These are phyloP conservation scores for Candida nitratophila DNA, from an alignment of 805 yeast species.

Conservation along the genomic window DNA sequence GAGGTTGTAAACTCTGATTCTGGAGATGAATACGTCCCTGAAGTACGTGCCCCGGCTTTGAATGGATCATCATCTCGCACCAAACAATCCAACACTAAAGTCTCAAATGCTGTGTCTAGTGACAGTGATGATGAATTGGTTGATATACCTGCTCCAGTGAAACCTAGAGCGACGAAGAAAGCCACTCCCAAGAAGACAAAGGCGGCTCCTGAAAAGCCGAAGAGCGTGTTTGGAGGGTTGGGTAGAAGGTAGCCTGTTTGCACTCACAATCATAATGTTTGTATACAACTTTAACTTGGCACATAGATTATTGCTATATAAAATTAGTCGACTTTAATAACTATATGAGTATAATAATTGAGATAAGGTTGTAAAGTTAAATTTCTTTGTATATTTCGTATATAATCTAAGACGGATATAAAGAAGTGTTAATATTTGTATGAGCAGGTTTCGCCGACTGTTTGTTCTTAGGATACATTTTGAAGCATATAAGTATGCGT, in stretches of 20 bases:
- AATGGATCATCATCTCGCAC: not conserved
- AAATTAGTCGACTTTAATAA: too few species aligned
- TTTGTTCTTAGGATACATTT: too few species aligned
- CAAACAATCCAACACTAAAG: not conserved
- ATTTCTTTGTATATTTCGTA: too few species aligned
- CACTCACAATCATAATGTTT: not conserved
- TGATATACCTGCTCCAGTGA: not conserved
- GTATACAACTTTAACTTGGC: not conserved
- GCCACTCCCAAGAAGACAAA: not conserved
- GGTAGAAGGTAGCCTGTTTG: not conserved
- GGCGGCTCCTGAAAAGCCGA: not conserved
- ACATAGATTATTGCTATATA: too few species aligned
- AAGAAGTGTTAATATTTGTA: too few species aligned
- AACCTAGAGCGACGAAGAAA: not conserved
- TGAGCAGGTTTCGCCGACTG: too few species aligned
- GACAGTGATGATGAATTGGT: not conserved
- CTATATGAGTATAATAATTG: too few species aligned
- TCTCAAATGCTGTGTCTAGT: not conserved
- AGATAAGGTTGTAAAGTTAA: too few species aligned
- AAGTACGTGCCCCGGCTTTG: not conserved
- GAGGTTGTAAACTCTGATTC: constrained; percentile 6
- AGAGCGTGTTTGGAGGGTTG: not conserved
- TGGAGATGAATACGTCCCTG: constrained; percentile 5
- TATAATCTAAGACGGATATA: too few species aligned
- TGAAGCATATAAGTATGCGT: too few species aligned